Base-by-base conservation (phyloP, 2,329 filamentous ascomycete genomes). In the Fusarium tanahbumbuense region DNA sequence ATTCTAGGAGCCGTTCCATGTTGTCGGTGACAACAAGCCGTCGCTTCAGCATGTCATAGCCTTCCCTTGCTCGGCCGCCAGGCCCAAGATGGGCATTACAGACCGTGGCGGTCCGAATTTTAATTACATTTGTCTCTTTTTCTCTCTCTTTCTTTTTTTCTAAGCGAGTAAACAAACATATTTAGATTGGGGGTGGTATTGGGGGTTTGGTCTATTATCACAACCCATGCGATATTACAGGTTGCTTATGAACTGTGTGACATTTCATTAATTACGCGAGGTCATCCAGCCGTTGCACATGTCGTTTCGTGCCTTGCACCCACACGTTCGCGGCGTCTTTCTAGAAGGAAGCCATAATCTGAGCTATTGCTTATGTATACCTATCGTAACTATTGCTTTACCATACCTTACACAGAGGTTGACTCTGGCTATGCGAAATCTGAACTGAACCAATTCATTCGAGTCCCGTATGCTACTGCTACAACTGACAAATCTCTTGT, bases 1-100 rank as follows among this genome's bases (percentile, higher is more conserved):
- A 61, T 56, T 60, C 58, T 45, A 62, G 72, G 68, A 69, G 64
- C 73, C 73, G 60, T 44, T 75, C 73, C 73, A 72, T 60, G 70
- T 72, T 64, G 68, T 69, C 61, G 62, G 66, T 74, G 66, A 67
- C 62, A 52, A 60, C 56, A 49, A 68, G 32, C 53, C 45, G 52
- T 67, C 46, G 61, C 64, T 60, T 67, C 59, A 73, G 68, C 59
- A 73, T 73, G 61, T 62, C 65, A 69, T 67, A 64, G 37, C 48
- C 64, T 55, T 52, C 13, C 70, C 59, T 65, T 64, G 63, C 48
- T 71, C 57, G 60, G 57, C 60, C 42, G 56, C 67, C 67, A 63
- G 55, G 55, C 54, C 54, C 32, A 67, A 49, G 28, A 46, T 32
- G 55, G 61, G 27, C 23, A 52, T 44, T n/a, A 27, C 9, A 47